A percentile compares a stretch with the other conserved stretches of the same genome.
Conservation (phyloP, 192 early-diverging fungal species). For the Coemansia sp. region DNA sequence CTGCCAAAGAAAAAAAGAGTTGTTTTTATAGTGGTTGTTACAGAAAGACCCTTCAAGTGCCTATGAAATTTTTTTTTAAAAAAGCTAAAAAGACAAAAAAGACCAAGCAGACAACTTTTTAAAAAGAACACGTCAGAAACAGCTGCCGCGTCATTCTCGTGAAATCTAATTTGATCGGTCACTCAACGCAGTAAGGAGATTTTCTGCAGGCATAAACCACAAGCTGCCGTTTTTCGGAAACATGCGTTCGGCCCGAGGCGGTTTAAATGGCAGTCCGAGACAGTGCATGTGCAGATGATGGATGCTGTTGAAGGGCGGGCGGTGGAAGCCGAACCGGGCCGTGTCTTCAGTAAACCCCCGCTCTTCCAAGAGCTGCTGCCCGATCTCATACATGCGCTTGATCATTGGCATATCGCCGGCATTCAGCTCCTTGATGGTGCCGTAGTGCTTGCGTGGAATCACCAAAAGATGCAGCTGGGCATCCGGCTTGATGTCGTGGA, state of each 20-base stretch:
- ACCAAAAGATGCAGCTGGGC: constrained; percentile 42
- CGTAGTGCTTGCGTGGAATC: constrained; percentile 38
- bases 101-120: background rate
- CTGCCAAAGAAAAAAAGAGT: background rate
- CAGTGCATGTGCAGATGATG: constrained; percentile 56
- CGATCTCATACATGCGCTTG: constrained; percentile 35
- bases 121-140: constrained; percentile 6
- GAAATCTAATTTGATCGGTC: background rate
- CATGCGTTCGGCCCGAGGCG: constrained; percentile 24
- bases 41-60: too few species aligned
- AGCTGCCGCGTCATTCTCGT: constrained; percentile 1
- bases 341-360: constrained; percentile 24
- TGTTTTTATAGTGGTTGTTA: too few species aligned
- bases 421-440: constrained; percentile 40
- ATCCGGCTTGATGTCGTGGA: constrained; percentile 50
- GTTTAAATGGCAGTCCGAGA: constrained; percentile 45
- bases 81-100: background rate
- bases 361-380: constrained; percentile 27
- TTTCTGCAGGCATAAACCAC: constrained; percentile 27
- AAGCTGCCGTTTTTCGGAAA: constrained; percentile 23
- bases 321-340: constrained; percentile 48
- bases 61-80: background rate
- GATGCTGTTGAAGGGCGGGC: constrained; percentile 49
- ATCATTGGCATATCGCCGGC: constrained; percentile 28
- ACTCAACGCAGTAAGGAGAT: constrained; percentile 18